Evolutionary conservation across 345 rosid species (phyloP), one percentile per base, ranked within the genome.

Genomic region (Lepidium africanum): DNA sequence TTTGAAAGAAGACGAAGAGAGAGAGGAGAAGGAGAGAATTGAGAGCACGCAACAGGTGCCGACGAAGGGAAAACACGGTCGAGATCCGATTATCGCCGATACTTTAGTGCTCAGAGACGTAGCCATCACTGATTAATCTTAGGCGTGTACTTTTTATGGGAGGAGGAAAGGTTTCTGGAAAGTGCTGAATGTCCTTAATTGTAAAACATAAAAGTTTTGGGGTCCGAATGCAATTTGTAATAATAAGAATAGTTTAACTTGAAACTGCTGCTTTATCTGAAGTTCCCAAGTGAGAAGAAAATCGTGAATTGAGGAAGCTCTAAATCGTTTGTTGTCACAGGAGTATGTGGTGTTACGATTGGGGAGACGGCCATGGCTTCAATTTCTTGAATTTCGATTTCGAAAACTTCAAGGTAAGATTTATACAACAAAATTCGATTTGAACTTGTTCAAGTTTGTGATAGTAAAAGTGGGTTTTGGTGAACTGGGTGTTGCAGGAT

Each of bases 371-470:
- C 0, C 41, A 74, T 61, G 83, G 77, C 50, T 78, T 70, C 59
- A 78, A 87, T 73, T 86, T 83, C 75, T 86, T 83, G 63, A 76
- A 89, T 71, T 85, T 83, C 70, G 94, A 91, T 71, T 81, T 88
- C 30, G 85, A 96, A 47, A 80, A 79, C 27, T 86, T 82, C 81
- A 83, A 88, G 97, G 96, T 88, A 16, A 45, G 14, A 17, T 8
- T 16, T 45, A 19, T 3, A 3, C 12, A 10, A 12, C 53, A 8
- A 54, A 40, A 5, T 13, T 40, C 3, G 56, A 16, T 21, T 47
- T 37, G 6, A 8, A 10, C 23, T 9, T 38, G 49, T 52, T 45
- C 2, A 66, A 11, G 50, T 30, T 49, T 69, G 6, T 33, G 39
- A 37, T 8, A 55, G 16, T 51, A 14, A 62, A 23, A 57, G 8